Evolutionary conservation across 768 basidiomycete genomes (phyloP), one percentile per base, ranked within the genome.

Genomic region (Trametes coccinea): DNA sequence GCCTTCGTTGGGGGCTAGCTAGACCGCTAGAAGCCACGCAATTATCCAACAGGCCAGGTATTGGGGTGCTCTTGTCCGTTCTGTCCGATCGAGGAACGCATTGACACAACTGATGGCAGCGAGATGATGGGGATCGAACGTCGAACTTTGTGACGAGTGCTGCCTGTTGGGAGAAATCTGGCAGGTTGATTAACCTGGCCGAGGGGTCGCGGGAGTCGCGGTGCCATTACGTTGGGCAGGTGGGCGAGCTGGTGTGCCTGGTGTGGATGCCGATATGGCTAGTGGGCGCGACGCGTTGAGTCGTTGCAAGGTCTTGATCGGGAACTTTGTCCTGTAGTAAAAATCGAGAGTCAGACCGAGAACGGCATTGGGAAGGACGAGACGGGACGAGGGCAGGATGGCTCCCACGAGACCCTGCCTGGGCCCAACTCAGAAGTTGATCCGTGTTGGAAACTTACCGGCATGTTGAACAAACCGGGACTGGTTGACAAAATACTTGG

Each of bases 391-490:
- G 56, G 55, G 47, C 40, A 33, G 9, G 49, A 14, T 16, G 41
- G 37, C 40, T 27, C 46, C 47, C 11, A 31, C 45, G 46, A 48
- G 53, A 31, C 41, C 49, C 43, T 37, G 17, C 16, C 11, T 37
- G n/a, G 31, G 14, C 13, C 17, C 9, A 17, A 11, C 22, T 22
- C 31, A 29, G 16, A 37, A 46, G 44, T 37, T 17, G 45, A 31
- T 31, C 44, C 33, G 33, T 40, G 31, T 11, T 40, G 40, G 51
- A 55, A 46, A 78, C 92, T 69, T 70, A 90, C 93, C 92, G 86
- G 78, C 95, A 97, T 16, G 95, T 96, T 4, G 91, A 90, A 70
- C 95, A 97, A 43, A 96, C 93, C 0, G 95, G 93, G 14, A 93
- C 84, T 2, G 95, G 95, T 67, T 92, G 86, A 70, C 95, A 97